These are phyloP conservation scores for Fusarium anthophilum DNA, from an alignment of 2,329 filamentous ascomycete species.

Conservation along the genomic window DNA sequence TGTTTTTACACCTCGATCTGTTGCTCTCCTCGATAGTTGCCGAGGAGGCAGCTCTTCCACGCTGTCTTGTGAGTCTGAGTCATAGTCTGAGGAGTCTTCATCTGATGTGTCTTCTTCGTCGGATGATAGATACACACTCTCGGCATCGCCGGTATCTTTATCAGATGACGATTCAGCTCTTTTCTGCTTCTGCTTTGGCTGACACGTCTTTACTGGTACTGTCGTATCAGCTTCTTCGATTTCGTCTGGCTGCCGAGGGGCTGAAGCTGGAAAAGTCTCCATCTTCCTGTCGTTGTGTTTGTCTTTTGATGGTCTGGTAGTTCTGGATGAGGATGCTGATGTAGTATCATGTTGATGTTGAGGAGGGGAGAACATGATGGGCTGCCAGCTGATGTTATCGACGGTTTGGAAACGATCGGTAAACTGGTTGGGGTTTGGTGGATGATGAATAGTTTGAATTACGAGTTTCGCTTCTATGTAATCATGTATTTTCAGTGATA, in stretches of 20 bases:
- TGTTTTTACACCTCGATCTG: constrained; percentile 1
- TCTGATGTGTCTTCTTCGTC: constrained; percentile 26
- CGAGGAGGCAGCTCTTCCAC: constrained; percentile 17
- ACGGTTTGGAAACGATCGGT: background rate
- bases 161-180: constrained; percentile 13
- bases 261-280: background rate
- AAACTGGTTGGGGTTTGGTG: background rate
- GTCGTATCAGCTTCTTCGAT: constrained; percentile 27
- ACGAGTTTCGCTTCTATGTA: background rate
- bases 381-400: background rate
- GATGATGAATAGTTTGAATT: background rate
- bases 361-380: constrained; percentile 12
- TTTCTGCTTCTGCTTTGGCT: constrained; percentile 10
- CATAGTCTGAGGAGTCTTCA: constrained; percentile 25
- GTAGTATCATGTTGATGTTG: constrained; percentile 9
- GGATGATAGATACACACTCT: constrained; percentile 36
- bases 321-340: constrained; percentile 4
- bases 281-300: background rate
- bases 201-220: constrained; percentile 1
- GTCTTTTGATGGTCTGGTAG: background rate
- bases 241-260: constrained; percentile 27
- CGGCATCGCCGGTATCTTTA: constrained; percentile 20
- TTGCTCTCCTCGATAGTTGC: constrained; percentile 21
- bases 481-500: background rate
- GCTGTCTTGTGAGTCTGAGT: constrained; percentile 23